Percentiles rank a stretch among this genome's conserved stretches.
phyloP scores from a whole-genome alignment of 495 filamentous ascomycete species.

The Aspergillus ellipticus region DNA sequence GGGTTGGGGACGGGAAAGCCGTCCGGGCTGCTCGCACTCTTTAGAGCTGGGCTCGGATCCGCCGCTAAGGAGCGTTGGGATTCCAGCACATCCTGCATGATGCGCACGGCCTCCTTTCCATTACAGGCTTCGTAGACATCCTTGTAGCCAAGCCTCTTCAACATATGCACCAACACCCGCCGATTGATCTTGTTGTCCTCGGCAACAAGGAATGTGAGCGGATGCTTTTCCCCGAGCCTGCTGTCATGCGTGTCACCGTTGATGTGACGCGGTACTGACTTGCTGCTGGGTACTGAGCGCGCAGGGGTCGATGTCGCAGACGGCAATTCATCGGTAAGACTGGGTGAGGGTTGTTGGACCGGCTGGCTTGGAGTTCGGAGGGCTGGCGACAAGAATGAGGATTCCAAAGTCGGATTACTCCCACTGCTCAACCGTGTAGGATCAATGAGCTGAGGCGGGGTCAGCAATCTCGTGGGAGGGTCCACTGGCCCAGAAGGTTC shows the following conservation, averaged over 20 bases:
- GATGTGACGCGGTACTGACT: slow-evolving; percentile 17
- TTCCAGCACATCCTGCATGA: slow-evolving; percentile 47
- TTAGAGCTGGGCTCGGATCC: neutral
- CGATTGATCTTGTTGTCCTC: slow-evolving; percentile 82
- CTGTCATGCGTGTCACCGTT: slow-evolving; percentile 33
- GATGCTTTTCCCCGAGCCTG: slow-evolving; percentile 54
- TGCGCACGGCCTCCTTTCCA: slow-evolving; percentile 66
- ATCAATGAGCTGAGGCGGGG: slow-evolving; percentile 25
- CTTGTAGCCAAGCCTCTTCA: slow-evolving; percentile 65
- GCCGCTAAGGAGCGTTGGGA: slow-evolving; percentile 17
- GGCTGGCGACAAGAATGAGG: slow-evolving; percentile 20
- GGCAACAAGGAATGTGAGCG: slow-evolving; percentile 68
- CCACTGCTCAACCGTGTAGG: slow-evolving; percentile 22
- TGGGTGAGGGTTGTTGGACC: slow-evolving; percentile 33
- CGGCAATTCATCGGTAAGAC: slow-evolving; percentile 28
- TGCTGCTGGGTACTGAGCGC: slow-evolving; percentile 20
- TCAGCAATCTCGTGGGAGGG: slow-evolving; percentile 30
- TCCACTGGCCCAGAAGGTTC: slow-evolving; percentile 40
- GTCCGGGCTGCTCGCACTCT: neutral
- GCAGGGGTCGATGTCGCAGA: slow-evolving; percentile 27
- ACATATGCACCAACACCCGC: slow-evolving; percentile 66
- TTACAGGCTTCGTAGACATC: slow-evolving; percentile 67
- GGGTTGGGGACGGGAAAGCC: slow-evolving; percentile 13
- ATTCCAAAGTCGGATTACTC: slow-evolving; percentile 23
- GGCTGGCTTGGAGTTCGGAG: slow-evolving; percentile 21